Evolutionary conservation across 2,329 filamentous ascomycete genomes (phyloP), one percentile per base, ranked within the genome.

Genomic region (Penicillium oxalicum): DNA sequence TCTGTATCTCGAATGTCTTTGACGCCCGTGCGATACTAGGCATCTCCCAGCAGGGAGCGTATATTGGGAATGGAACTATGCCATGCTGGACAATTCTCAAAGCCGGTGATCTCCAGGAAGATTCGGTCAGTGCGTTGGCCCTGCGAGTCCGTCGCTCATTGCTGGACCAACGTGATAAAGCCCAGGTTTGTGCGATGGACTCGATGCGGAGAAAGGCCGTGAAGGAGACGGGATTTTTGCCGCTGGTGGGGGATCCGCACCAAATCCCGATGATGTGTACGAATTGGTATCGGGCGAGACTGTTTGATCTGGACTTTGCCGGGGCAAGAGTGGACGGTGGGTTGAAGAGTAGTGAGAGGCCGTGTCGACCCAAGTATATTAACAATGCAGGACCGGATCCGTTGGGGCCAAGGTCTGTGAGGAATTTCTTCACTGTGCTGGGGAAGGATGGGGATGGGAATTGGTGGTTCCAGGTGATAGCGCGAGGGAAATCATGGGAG

Each of bases 391-490:
- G 40, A 11, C 42, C 42, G n/a, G 11, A 32, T 25, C 42, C 42
- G 5, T 8, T 44, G 12, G 33, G 32, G 5, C 12, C 42, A 25
- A 12, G 35, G 13, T 24, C 35, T 44, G 25, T 13, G 24, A 9
- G 42, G 12, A 44, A 44, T 44, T 18, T 44, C 32, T 25, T 44
- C 27, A 37, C 33, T 28, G 42, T 44, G 9, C 35, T 34, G 7
- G 42, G 33, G 6, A 36, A 34, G 25, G 42, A 44, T 44, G 42
- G 42, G 6, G 42, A 27, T 4, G 42, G 42, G 5, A 44, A 36
- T 28, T 44, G 42, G 42, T 37, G 33, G 42, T 25, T 44, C 32
- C 42, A 44, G 42, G 27, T 44, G 11, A 25, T 44, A 9, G 33
- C 42, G 32, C 24, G 33, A n/a, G 42, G 18, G n/a, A 28, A n/a